A percentile compares a stretch with the other conserved stretches of the same genome.
These are phyloP conservation scores for Trapa bicornis DNA, from an alignment of 345 rosid species.

Conservation along the genomic window DNA sequence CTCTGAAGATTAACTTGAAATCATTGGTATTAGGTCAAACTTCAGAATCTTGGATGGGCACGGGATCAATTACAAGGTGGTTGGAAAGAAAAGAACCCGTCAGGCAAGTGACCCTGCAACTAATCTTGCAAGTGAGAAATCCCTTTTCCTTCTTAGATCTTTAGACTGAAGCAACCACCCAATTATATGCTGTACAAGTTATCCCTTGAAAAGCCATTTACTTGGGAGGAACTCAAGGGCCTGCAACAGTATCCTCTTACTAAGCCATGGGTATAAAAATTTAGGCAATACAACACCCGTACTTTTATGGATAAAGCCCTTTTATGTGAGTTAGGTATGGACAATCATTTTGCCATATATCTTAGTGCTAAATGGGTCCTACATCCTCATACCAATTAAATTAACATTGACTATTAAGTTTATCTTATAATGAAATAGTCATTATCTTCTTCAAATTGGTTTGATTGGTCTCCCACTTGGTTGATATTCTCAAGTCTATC, in stretches of 20 bases:
- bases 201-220: not conserved
- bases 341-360: too few relatives aligned
- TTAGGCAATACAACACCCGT: too few relatives aligned
- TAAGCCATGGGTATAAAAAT: too few relatives aligned
- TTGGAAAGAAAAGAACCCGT: not conserved
- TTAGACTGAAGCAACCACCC: slow-evolving; percentile 2
- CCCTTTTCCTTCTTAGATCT: slow-evolving; percentile 8
- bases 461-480: too few relatives aligned
- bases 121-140: slow-evolving; percentile 3
- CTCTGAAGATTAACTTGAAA: not conserved
- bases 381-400: too few relatives aligned
- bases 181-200: not conserved
- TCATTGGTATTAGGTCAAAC: not conserved
- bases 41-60: not conserved
- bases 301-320: too few relatives aligned
- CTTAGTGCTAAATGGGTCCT: too few relatives aligned
- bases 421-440: too few relatives aligned
- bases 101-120: not conserved
- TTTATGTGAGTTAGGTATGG: too few relatives aligned
- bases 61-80: not conserved
- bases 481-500: too few relatives aligned
- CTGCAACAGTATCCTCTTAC: not conserved
- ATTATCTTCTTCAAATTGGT: too few relatives aligned
- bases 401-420: too few relatives aligned
- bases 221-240: not conserved